Evolutionary conservation across 2,329 filamentous ascomycete species (phyloP).

Genomic region (Monosporascus ibericus): DNA sequence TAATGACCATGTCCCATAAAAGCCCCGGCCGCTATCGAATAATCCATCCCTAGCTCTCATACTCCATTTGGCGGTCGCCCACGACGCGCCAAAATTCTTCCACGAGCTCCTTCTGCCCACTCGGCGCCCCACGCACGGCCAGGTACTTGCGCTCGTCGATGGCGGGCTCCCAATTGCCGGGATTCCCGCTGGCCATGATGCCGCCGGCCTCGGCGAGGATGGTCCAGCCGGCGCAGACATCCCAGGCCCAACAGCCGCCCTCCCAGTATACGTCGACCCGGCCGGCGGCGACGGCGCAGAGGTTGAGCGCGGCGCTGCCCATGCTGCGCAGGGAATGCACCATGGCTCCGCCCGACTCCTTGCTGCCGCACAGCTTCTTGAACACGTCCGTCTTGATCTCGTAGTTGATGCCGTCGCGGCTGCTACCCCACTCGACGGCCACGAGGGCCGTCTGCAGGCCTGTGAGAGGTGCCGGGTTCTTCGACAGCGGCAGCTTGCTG

Average conservation of each 20-base stretch:
- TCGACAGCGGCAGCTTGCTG: conserved; percentile 38
- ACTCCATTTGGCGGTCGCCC: conserved; percentile 47
- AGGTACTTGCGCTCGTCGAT: conserved; percentile 57
- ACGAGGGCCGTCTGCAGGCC: conserved; percentile 60
- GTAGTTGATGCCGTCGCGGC: conserved; percentile 64
- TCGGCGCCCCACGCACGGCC: conserved; percentile 53
- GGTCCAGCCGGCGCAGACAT: conserved; percentile 77
- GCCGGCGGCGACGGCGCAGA: conserved; percentile 66
- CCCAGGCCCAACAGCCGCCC: conserved; percentile 80
- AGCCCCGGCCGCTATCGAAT: background rate
- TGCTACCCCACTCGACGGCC: conserved; percentile 67
- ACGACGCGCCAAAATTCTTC: conserved; percentile 60
- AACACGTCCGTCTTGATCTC: conserved; percentile 64
- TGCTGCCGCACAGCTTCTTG: conserved; percentile 48
- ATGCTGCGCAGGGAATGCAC: conserved; percentile 67
- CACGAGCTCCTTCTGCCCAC: conserved; percentile 55
- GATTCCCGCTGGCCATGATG: conserved; percentile 65
- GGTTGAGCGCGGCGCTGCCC: conserved; percentile 69
- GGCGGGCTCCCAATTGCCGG: conserved; percentile 61
- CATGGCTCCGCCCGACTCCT: conserved; percentile 64
- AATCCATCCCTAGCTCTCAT: conserved; percentile 23
- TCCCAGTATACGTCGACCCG: conserved; percentile 75
- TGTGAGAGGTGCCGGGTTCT: conserved; percentile 47
- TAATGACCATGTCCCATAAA: background rate
- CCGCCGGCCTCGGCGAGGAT: conserved; percentile 71